Evolutionary conservation across 2,329 filamentous ascomycete genomes (phyloP).

Genomic region (Ascochyta pisi): DNA sequence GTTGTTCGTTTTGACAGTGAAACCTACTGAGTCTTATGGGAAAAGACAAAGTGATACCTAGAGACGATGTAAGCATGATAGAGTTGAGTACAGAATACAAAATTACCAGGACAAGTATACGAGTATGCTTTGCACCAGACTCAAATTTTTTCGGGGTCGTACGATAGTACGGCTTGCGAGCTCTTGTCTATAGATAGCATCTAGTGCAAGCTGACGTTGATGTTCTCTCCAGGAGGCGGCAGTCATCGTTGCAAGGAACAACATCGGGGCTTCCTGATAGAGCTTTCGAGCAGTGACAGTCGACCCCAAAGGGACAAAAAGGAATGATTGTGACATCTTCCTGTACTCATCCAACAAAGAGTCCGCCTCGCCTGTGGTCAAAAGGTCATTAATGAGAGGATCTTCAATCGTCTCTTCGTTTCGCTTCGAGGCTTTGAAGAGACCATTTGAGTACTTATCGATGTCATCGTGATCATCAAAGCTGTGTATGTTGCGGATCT

Average conservation of each 20-base stretch:
- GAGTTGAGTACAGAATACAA: not conserved
- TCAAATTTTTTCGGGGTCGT: slow-evolving; percentile 34
- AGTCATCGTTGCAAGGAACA: slow-evolving; percentile 40
- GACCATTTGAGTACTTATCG: slow-evolving; percentile 15
- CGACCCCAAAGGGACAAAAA: slow-evolving; percentile 38
- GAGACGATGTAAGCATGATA: slow-evolving; percentile 1
- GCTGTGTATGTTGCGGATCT: slow-evolving; percentile 35
- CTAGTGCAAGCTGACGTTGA: slow-evolving; percentile 34
- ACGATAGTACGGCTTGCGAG: slow-evolving; percentile 45
- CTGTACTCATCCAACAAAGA: slow-evolving; percentile 35
- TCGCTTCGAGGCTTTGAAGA: slow-evolving; percentile 26
- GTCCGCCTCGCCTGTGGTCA: slow-evolving; percentile 37
- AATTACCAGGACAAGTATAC: slow-evolving; percentile 44
- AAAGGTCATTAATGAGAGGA: slow-evolving; percentile 26
- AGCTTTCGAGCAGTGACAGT: slow-evolving; percentile 26
- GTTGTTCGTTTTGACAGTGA: not conserved
- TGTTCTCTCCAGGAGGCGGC: slow-evolving; percentile 40
- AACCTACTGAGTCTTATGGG: slow-evolving; percentile 43
- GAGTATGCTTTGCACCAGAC: slow-evolving; percentile 42
- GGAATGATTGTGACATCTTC: slow-evolving; percentile 38
- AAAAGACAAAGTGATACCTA: slow-evolving; percentile 47
- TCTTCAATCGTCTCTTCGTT: slow-evolving; percentile 33
- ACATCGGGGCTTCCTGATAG: slow-evolving; percentile 37
- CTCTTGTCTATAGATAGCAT: slow-evolving; percentile 36
- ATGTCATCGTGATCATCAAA: slow-evolving; percentile 28